Evolutionary conservation across 2,329 filamentous ascomycete genomes (phyloP).

Genomic region (Paracorniculantispora psalliotae): DNA sequence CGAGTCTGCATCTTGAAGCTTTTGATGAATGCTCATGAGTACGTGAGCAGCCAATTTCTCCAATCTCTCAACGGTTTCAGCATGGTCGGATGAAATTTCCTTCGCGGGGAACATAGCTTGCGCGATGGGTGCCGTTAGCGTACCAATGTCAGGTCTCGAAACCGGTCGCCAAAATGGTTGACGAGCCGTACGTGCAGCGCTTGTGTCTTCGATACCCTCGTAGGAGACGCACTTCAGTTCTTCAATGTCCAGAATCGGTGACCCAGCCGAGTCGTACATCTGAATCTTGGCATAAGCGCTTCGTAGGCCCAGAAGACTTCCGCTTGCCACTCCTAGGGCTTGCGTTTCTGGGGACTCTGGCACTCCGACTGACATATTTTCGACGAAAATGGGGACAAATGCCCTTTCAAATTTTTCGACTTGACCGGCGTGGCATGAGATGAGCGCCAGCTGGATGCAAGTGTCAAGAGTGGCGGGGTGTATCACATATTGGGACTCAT

Average conservation of each 20-base stretch:
- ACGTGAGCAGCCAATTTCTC: not conserved
- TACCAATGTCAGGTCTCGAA: not conserved
- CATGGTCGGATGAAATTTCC: not conserved
- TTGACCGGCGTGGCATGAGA: constrained; percentile 21
- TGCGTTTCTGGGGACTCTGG: not conserved
- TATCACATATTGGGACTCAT: constrained; percentile 12
- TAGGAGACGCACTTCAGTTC: constrained; percentile 20
- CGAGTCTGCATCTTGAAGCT: not conserved
- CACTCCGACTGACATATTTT: not conserved
- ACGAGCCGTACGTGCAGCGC: constrained; percentile 12
- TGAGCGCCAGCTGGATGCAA: constrained; percentile 23
- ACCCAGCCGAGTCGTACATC: constrained; percentile 18
- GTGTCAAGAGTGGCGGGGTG: constrained; percentile 20
- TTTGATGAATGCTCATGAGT: not conserved
- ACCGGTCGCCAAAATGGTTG: not conserved
- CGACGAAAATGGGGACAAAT: constrained; percentile 18
- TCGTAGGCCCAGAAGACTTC: not conserved
- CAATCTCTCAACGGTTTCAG: not conserved
- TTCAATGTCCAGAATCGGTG: constrained; percentile 21
- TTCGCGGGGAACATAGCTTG: not conserved
- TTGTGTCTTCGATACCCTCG: constrained; percentile 17
- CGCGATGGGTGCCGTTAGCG: not conserved
- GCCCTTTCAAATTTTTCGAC: constrained; percentile 20
- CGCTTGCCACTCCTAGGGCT: constrained; percentile 3
- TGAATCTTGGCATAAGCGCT: constrained; percentile 22